These are phyloP conservation scores for Paecilomyces variotii DNA, from an alignment of 2,329 filamentous ascomycete genomes.

Conservation along the genomic window DNA sequence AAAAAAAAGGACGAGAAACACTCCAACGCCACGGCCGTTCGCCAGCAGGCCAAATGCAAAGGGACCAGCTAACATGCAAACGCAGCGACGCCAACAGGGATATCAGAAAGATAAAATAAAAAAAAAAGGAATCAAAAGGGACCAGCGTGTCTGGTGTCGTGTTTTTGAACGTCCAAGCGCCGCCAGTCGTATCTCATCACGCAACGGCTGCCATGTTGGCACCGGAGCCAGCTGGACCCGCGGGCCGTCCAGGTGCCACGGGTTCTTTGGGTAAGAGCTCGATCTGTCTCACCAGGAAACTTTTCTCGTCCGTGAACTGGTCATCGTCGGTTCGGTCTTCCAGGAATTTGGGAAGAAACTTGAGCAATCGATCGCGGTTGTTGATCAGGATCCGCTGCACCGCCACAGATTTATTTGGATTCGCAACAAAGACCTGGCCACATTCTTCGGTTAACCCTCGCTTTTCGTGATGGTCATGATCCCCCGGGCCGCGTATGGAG, in stretches of 20 bases:
- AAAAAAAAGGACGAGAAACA: constrained; percentile 7
- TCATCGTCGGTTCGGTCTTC: constrained; percentile 95
- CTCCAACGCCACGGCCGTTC: constrained; percentile 13
- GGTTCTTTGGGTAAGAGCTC: constrained; percentile 40
- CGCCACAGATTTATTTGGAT: constrained; percentile 93
- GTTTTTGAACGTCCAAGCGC: background rate
- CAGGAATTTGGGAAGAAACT: constrained; percentile 83
- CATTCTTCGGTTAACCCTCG: constrained; percentile 12
- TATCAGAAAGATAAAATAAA: background rate
- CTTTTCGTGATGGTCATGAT: background rate
- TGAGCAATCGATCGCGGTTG: constrained; percentile 84
- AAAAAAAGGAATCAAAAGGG: constrained; percentile 5
- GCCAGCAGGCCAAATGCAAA: constrained; percentile 18
- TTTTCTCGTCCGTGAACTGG: constrained; percentile 96
- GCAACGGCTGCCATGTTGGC: constrained; percentile 22
- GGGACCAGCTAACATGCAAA: constrained; percentile 2
- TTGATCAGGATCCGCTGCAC: constrained; percentile 94
- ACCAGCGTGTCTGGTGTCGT: background rate
- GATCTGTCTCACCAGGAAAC: constrained; percentile 94
- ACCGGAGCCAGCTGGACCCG: constrained; percentile 18
- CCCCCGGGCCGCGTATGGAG: background rate
- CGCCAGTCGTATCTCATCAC: constrained; percentile 6
- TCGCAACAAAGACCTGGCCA: constrained; percentile 80
- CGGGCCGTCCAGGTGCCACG: constrained; percentile 25
- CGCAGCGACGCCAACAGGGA: constrained; percentile 3